Conservation (phyloP, 2,329 filamentous ascomycete genomes). For the Parafenestella ontariensis region DNA sequence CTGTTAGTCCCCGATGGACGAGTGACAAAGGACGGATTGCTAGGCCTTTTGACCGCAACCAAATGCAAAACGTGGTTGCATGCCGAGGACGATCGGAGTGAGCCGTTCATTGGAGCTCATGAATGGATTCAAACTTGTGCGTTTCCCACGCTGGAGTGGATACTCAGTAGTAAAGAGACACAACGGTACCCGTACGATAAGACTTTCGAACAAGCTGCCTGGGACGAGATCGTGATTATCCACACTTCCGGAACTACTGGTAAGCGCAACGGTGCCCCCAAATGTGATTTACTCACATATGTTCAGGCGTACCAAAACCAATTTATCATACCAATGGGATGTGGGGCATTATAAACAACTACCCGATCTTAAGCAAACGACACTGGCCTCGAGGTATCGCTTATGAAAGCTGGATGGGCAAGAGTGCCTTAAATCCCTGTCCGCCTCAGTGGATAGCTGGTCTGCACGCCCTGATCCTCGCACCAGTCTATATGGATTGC, state of each 20-base stretch:
- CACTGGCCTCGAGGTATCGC: slow-evolving; percentile 22
- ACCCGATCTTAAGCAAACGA: slow-evolving; percentile 3
- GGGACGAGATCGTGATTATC: slow-evolving; percentile 22
- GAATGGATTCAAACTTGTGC: neutral
- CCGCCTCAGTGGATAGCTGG: slow-evolving; percentile 28
- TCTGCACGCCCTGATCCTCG: slow-evolving; percentile 10
- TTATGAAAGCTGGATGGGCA: slow-evolving; percentile 20
- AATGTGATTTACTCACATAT: neutral
- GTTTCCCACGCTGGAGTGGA: slow-evolving; percentile 18
- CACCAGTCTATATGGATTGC: slow-evolving; percentile 13
- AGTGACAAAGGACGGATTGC: slow-evolving; percentile 13
- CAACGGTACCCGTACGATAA: slow-evolving; percentile 19
- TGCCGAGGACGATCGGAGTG: slow-evolving; percentile 13
- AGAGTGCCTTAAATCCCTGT: slow-evolving; percentile 13
- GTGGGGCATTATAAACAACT: neutral
- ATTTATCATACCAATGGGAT: slow-evolving; percentile 21
- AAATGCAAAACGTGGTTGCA: slow-evolving; percentile 20
- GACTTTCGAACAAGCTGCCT: slow-evolving; percentile 19
- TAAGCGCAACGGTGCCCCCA: neutral
- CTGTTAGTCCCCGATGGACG: slow-evolving; percentile 20
- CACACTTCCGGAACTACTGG: slow-evolving; percentile 29
- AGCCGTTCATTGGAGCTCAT: neutral
- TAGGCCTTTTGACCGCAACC: slow-evolving; percentile 6
- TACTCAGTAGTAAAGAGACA: slow-evolving; percentile 1
- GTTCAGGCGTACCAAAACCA: slow-evolving; percentile 16